These are phyloP conservation scores for Calocera viscosa DNA, from an alignment of 768 basidiomycete species.

Conservation along the genomic window DNA sequence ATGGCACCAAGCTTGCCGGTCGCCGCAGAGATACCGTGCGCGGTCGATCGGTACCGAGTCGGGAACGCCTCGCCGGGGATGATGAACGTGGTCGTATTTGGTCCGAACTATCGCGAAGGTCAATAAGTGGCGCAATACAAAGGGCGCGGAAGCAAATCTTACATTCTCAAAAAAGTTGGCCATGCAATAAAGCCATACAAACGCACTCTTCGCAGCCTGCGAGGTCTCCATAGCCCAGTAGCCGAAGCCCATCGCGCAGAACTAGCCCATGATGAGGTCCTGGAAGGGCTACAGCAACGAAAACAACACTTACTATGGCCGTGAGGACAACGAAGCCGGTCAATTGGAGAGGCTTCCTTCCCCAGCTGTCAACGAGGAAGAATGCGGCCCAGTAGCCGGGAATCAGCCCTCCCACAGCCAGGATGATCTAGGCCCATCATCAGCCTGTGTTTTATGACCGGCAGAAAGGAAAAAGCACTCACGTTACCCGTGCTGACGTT, in stretches of 20 bases:
- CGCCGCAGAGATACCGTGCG: constrained; percentile 29
- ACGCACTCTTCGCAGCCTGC: constrained; percentile 22
- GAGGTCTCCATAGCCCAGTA: constrained; percentile 25
- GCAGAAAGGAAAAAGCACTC: no score
- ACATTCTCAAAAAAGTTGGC: constrained; percentile 30
- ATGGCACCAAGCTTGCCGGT: constrained; percentile 31
- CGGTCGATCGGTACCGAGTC: constrained; percentile 29
- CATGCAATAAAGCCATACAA: constrained; percentile 28
- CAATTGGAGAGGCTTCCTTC: constrained; percentile 29
- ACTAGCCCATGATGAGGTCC: no score
- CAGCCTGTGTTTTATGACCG: no score
- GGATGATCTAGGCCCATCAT: no score
- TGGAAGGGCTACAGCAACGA: no score
- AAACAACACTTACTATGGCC: no score
- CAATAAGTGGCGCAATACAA: background rate
- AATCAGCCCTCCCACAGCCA: constrained; percentile 29
- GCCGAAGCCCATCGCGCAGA: constrained; percentile 25
- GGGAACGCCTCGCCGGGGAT: constrained; percentile 31
- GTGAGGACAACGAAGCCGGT: constrained; percentile 26
- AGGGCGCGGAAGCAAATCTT: background rate
- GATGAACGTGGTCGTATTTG: constrained; percentile 26
- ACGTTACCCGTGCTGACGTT: constrained; percentile 28
- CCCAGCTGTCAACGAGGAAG: constrained; percentile 26
- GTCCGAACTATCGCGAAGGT: constrained; percentile 15
- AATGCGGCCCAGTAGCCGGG: constrained; percentile 30